Conservation (phyloP, 148 eudicot species). For the Salicornia ramosissima region DNA sequence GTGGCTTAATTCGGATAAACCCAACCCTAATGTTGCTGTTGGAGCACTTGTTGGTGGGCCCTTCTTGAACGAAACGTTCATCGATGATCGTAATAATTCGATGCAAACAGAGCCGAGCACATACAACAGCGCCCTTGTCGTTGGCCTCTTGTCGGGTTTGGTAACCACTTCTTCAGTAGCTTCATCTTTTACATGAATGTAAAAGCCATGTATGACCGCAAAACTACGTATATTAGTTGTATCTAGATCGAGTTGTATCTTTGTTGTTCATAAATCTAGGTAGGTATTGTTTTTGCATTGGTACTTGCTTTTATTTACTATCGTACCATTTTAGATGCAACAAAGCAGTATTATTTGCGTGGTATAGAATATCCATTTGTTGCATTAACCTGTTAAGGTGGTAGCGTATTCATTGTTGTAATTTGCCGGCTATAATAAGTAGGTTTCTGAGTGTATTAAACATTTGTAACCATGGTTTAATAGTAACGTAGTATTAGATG, state of each 20-base stretch:
- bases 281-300: neutral
- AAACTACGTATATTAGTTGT: conserved; percentile 8
- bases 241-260: conserved; percentile 7
- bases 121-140: conserved; percentile 71
- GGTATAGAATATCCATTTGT: too few relatives aligned
- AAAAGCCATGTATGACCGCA: neutral
- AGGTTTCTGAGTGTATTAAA: neutral
- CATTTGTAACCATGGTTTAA: neutral
- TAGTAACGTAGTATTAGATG: neutral
- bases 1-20: conserved; percentile 52
- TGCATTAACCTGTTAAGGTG: too few relatives aligned
- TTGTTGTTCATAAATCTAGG: conserved; percentile 19
- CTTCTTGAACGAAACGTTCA: conserved; percentile 55
- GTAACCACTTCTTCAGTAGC: conserved; percentile 71
- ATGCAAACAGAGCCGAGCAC: conserved; percentile 90
- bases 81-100: conserved; percentile 70
- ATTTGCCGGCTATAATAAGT: neutral
- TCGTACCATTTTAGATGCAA: too few relatives aligned
- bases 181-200: conserved; percentile 42
- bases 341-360: too few relatives aligned
- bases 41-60: conserved; percentile 95
- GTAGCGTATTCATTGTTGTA: too few relatives aligned
- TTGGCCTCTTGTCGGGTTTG: conserved; percentile 81
- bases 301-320: too few relatives aligned
- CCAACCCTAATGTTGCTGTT: conserved; percentile 72